Evolutionary conservation across 805 yeast genomes (phyloP).

Genomic region (Wickerhamiella allomyrinae): DNA sequence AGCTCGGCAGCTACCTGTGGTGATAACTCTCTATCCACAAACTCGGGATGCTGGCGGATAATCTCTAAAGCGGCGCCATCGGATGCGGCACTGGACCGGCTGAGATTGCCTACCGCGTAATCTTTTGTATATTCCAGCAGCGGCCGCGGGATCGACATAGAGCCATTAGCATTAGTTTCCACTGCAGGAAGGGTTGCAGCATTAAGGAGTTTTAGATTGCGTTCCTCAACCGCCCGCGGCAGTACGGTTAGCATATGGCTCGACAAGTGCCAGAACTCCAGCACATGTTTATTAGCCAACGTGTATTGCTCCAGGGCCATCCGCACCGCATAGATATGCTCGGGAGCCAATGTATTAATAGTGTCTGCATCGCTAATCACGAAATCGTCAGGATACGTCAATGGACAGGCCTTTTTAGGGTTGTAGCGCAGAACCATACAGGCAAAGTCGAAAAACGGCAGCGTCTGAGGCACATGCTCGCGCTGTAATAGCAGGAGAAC

Average conservation of each 20-base stretch:
- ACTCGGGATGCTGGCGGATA: not conserved
- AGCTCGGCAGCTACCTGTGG: not conserved
- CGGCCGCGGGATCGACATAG: not conserved
- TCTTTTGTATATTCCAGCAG: conserved; percentile 7
- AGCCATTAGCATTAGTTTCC: not conserved
- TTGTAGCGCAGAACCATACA: not conserved
- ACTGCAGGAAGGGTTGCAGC: not conserved
- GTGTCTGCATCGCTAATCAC: not conserved
- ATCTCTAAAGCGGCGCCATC: conserved; percentile 6
- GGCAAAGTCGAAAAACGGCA: conserved; percentile 8
- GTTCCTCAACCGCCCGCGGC: conserved; percentile 5
- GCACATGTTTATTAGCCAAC: conserved; percentile 5
- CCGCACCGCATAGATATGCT: conserved; percentile 10
- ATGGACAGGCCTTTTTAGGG: not conserved
- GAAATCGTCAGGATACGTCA: not conserved
- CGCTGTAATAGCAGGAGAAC: conserved; percentile 1
- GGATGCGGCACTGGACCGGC: conserved; percentile 4
- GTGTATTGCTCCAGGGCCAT: conserved; percentile 13
- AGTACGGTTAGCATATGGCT: conserved; percentile 8
- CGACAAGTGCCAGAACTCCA: conserved; percentile 5
- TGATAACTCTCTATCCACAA: not conserved
- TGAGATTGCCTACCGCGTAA: conserved; percentile 14
- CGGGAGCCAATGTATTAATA: conserved; percentile 1
- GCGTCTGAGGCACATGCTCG: not conserved
- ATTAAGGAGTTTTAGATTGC: conserved; percentile 1